Base-by-base conservation (phyloP, 2,329 filamentous ascomycete genomes). In the Stachybotrys elegans region DNA sequence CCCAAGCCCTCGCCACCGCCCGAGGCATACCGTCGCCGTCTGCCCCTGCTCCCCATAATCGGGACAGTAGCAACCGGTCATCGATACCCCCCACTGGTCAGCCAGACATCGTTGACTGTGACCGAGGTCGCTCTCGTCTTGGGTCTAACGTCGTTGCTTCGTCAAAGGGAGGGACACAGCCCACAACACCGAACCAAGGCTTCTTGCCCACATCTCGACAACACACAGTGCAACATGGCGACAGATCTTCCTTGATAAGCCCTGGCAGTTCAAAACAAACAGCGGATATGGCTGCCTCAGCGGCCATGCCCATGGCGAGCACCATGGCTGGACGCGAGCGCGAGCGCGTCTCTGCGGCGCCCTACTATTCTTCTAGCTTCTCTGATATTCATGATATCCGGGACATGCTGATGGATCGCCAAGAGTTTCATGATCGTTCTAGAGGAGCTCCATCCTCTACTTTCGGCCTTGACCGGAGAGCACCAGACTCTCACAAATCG, bases 1-100 rank as follows among this genome's bases (percentile, higher is more conserved):
- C 74, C 48, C 73, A 79, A 63, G 76, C 76, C 58, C 67, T 80
- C 60, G 76, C 76, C 59, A 76, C 75, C 63, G 76, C 76, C 57
- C 74, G 76, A 56, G 76, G 75, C 57, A 76, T 78, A 40, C 61
- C 57, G 40, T 53, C 58, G 22, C 35, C 43, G 13, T 37, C 47
- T 7, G n/a, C n/a, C n/a, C 31, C 9, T 12, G n/a, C 9, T 12
- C 31, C 8, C 8, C 31, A 3, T 8, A 17, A 16, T 9, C 31
- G 19, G 31, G 19, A 17, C 31, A 34, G n/a, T 17, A 34, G 8
- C 31, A 34, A 34, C n/a, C n/a, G n/a, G 21, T 41, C 53, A 29
- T 45, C 54, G 17, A 43, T 44, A 23, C 44, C 46, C 22, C 42
- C 43, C 38, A 44, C 43, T 8, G 34, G 21, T 8, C 6, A 6